Base-by-base conservation (phyloP, 179 eudicot genomes). In the Sideroxylon spinosum region DNA sequence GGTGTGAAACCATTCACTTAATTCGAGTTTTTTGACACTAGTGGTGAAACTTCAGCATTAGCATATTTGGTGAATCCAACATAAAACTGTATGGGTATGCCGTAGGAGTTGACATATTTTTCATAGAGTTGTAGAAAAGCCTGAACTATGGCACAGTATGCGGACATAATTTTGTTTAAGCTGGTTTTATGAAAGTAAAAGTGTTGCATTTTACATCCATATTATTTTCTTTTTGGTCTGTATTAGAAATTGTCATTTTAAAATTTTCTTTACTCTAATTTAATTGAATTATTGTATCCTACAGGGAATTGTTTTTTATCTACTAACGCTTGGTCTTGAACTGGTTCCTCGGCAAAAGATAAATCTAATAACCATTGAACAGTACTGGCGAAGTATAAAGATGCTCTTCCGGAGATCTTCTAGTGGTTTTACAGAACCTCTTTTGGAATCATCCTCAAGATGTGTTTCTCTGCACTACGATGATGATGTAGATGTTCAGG, bases 311-410 rank as follows among this genome's bases (percentile, higher is more conserved):
- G 19, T 87, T 52, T 95, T 85, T 86, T 95, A 90, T 82, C 80
- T 93, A 48, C 48, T 95, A 29, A 88, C 97, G 13, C 97, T 95
- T 81, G 95, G 86, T 71, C 90, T 95, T 52, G 98, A 95, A 88
- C 81, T 86, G 63, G 78, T 88, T 75, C 91, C 89, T 67, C 91
- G 86, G 64, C 84, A 67, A 76, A 91, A 89, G 79, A 49, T 89
- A 75, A 78, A 75, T 78, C 49, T 82, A 25, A 68, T 73, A 50
- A 63, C 77, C 48, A 73, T 84, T 71, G 50, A 67, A 67, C 76
- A 79, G 69, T 87, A 82, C 77, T 87, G 91, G 91, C 83, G 65
- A 73, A 82, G 86, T 75, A 71, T 83, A 13, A 83, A 75, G 82
- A 84, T 62, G 68, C 48, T 83, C 11, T 79, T 74, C 65, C 69